Evolutionary conservation across 2,329 filamentous ascomycete species (phyloP).

Genomic region (Aspergillus quadricinctus): DNA sequence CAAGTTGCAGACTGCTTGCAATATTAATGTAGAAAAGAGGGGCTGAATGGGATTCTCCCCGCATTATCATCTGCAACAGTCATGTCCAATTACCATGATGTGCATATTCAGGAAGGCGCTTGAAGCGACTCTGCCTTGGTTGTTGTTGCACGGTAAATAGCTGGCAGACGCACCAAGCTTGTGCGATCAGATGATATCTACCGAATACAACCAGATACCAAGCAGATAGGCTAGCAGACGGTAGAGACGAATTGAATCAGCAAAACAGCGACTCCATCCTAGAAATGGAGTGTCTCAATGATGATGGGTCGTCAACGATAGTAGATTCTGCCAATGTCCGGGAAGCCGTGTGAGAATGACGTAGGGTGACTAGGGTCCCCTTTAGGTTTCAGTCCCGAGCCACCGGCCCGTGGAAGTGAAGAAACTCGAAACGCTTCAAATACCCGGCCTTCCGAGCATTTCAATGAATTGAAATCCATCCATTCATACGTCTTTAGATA

Average conservation of each 20-base stretch:
- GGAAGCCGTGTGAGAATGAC: slow-evolving; percentile 19
- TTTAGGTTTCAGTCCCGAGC: slow-evolving; percentile 17
- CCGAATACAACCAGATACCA: background rate
- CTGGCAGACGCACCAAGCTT: background rate
- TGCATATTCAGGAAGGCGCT: background rate
- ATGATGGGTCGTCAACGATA: background rate
- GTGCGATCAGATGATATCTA: background rate
- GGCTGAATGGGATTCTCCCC: background rate
- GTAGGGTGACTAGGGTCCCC: slow-evolving; percentile 19
- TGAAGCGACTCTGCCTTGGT: background rate
- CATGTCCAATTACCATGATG: background rate
- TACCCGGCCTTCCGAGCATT: background rate
- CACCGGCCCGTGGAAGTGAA: slow-evolving; percentile 15
- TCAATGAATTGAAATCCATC: slow-evolving; percentile 4
- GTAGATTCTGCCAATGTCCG: slow-evolving; percentile 1
- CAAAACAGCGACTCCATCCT: background rate
- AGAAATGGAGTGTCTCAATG: background rate
- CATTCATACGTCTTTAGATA: slow-evolving; percentile 4
- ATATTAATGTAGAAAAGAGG: background rate
- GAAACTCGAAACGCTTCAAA: background rate
- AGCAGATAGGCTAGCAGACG: background rate
- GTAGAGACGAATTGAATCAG: background rate
- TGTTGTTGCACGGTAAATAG: background rate
- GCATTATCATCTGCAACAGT: background rate
- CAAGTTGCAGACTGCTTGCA: background rate